Conservation (phyloP, 1,284 basidiomycete genomes). For the Ceratobasidium sp. region DNA sequence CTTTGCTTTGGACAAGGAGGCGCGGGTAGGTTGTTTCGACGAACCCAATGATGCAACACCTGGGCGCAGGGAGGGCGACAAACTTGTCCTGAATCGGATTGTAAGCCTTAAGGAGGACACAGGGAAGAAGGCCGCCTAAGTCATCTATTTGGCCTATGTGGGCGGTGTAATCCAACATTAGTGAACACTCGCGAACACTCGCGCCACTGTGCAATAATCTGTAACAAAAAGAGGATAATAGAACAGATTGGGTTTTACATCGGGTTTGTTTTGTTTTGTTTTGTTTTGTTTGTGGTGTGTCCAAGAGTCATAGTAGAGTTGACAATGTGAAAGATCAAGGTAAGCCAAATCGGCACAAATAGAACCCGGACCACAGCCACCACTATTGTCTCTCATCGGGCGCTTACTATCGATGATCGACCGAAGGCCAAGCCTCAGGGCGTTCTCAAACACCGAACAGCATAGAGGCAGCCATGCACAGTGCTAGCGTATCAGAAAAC, state of each 20-base stretch:
- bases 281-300: conserved; percentile 7
- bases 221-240: conserved; percentile 5
- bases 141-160: conserved; percentile 18
- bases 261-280: not conserved
- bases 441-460: not conserved
- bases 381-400: conserved; percentile 29
- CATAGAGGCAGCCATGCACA: not conserved
- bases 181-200: too few species aligned
- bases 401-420: conserved; percentile 8
- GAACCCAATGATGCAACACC: conserved; percentile 57
- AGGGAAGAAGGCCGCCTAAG: conserved; percentile 73
- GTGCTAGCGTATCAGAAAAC: too few species aligned
- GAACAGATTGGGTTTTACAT: conserved; percentile 16
- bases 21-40: conserved; percentile 67
- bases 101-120: conserved; percentile 95
- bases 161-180: not conserved
- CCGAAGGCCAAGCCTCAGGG: not conserved
- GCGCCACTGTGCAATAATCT: not conserved
- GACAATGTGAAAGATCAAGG: conserved; percentile 9
- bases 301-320: conserved; percentile 8
- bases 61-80: conserved; percentile 68
- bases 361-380: conserved; percentile 30
- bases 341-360: conserved; percentile 11
- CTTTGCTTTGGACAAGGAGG: conserved; percentile 90
- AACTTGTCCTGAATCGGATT: conserved; percentile 88